A percentile compares a stretch with the other conserved stretches of the same genome.
phyloP scores from a whole-genome alignment of 2,329 filamentous ascomycete genomes.

The Talaromyces marneffei region DNA sequence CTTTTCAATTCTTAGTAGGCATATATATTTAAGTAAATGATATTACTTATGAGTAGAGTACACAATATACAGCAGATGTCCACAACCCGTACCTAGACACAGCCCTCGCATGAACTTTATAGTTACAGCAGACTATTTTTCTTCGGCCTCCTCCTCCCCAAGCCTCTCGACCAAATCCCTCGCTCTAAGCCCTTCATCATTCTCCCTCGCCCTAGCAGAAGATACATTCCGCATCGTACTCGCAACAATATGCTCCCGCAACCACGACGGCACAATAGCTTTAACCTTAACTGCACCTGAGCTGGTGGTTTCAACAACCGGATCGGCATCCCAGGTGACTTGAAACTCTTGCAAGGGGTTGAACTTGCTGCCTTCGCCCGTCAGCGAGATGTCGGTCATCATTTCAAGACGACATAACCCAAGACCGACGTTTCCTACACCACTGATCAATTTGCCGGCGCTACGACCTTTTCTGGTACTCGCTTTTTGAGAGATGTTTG shows the following conservation, averaged over 20 bases:
- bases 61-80: background rate
- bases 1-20: background rate
- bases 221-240: conserved; percentile 33
- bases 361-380: conserved; percentile 59
- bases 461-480: conserved; percentile 55
- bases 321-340: conserved; percentile 46
- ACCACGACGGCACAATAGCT: conserved; percentile 81
- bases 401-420: conserved; percentile 80
- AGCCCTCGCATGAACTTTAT: no score
- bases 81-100: background rate
- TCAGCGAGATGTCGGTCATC: conserved; percentile 76
- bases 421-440: conserved; percentile 79
- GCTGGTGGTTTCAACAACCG: conserved; percentile 22
- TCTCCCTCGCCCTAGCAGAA: conserved; percentile 14
- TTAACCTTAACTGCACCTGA: conserved; percentile 53
- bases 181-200: conserved; percentile 29
- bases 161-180: conserved; percentile 33
- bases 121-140: background rate
- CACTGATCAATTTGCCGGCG: conserved; percentile 72
- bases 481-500: conserved; percentile 52
- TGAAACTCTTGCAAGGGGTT: conserved; percentile 58
- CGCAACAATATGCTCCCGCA: conserved; percentile 40
- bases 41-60: background rate
- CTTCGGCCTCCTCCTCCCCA: conserved; percentile 28
- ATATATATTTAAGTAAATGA: background rate